These are phyloP conservation scores for Alloteropsis angusta DNA, from an alignment of 202 grass and related monocot species.

Conservation along the genomic window DNA sequence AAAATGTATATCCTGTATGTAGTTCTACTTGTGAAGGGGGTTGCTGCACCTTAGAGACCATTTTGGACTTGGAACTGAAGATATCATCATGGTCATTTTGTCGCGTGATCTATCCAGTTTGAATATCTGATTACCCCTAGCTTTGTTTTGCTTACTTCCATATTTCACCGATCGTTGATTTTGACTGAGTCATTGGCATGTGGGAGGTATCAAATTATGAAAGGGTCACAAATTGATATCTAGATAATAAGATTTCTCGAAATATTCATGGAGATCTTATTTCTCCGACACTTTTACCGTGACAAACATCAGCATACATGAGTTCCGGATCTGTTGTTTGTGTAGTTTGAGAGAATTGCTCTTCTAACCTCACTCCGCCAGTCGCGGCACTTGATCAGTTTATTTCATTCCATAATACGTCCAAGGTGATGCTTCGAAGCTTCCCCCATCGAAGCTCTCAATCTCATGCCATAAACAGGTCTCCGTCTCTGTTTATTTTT, in stretches of 20 bases:
- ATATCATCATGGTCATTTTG: not conserved
- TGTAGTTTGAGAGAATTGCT: too few relatives aligned
- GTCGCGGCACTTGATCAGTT: not conserved
- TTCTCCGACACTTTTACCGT: not conserved
- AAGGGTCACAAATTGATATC: too few relatives aligned
- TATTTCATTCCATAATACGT: not conserved
- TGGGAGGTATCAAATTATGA: too few relatives aligned
- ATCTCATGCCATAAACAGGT: too few relatives aligned
- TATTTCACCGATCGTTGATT: not conserved
- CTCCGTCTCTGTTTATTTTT: not conserved
- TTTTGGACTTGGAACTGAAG: not conserved
- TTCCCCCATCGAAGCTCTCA: too few relatives aligned
- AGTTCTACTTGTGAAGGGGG: not conserved
- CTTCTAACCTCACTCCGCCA: not conserved
- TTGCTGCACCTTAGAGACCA: not conserved
- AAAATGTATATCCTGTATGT: conserved; percentile 34
- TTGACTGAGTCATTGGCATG: not conserved
- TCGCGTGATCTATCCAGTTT: not conserved
- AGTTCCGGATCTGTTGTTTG: too few relatives aligned
- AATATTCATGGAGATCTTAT: not conserved
- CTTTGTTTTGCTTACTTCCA: not conserved
- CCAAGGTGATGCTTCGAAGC: too few relatives aligned
- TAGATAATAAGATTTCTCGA: too few relatives aligned
- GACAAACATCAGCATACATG: too few relatives aligned
- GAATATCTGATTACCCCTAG: not conserved